phyloP scores from a whole-genome alignment of 2,329 filamentous ascomycete species.

The Alternaria angustiovoidea region DNA sequence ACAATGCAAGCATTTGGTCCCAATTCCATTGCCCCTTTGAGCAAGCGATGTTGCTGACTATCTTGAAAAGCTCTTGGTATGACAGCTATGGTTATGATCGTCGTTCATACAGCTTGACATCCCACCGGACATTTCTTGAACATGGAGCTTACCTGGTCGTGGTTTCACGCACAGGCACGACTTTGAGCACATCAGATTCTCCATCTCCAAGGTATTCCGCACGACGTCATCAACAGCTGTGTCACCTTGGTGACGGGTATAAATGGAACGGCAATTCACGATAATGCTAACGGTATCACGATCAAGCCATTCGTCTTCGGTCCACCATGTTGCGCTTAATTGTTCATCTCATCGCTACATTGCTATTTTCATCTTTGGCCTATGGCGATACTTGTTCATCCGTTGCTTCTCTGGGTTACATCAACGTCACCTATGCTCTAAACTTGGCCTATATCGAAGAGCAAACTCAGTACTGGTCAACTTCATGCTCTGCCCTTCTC shows the following conservation, averaged over 20 bases:
- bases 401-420: constrained; percentile 32
- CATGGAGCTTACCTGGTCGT: not conserved
- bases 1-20: not conserved
- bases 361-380: constrained; percentile 11
- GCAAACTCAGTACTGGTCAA: constrained; percentile 44
- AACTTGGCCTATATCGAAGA: constrained; percentile 37
- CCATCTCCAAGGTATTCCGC: not conserved
- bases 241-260: not conserved
- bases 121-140: not conserved
- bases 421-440: constrained; percentile 30
- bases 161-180: not conserved
- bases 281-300: not conserved
- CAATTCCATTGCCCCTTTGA: not conserved
- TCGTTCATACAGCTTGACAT: not conserved
- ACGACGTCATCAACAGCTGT: not conserved
- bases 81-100: no score
- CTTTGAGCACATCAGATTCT: no score
- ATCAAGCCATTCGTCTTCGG: not conserved
- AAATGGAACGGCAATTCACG: not conserved
- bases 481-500: constrained; percentile 40
- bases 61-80: not conserved
- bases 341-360: not conserved
- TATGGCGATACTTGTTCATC: constrained; percentile 31
- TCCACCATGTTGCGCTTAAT: constrained; percentile 8
- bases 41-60: not conserved